Evolutionary conservation across 2,329 filamentous ascomycete genomes (phyloP).

Genomic region (Cordyceps militaris): DNA sequence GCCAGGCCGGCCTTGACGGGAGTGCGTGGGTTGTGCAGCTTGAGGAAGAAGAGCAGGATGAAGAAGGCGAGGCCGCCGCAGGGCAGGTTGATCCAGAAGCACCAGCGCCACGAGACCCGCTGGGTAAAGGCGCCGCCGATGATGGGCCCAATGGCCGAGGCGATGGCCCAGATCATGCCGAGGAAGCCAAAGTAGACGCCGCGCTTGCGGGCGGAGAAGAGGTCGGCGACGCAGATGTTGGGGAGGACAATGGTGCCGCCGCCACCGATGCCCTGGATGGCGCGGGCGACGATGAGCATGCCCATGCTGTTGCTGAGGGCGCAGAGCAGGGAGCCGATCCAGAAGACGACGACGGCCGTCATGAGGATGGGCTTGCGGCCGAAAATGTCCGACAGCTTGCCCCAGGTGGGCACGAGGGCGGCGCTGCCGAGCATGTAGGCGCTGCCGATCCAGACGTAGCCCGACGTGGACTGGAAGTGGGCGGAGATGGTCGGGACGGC

Average conservation of each 20-base stretch:
- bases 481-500: constrained; percentile 58
- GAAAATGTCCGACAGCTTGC: constrained; percentile 53
- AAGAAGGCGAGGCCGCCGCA: constrained; percentile 39
- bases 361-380: constrained; percentile 50
- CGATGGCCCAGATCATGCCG: constrained; percentile 56
- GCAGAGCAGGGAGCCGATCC: constrained; percentile 47
- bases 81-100: constrained; percentile 58
- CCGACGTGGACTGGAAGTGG: constrained; percentile 57
- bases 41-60: constrained; percentile 54
- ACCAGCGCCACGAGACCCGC: constrained; percentile 62
- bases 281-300: constrained; percentile 48
- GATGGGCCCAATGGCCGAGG: constrained; percentile 58
- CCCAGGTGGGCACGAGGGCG: constrained; percentile 62
- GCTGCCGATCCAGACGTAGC: constrained; percentile 72
- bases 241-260: constrained; percentile 53
- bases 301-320: constrained; percentile 42
- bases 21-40: constrained; percentile 62
- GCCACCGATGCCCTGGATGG: constrained; percentile 50
- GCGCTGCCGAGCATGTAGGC: constrained; percentile 67
- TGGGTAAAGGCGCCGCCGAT: constrained; percentile 62
- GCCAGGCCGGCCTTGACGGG: constrained; percentile 54
- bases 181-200: constrained; percentile 47
- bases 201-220: constrained; percentile 45
- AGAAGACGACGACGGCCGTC: constrained; percentile 44
- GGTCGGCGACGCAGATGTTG: constrained; percentile 52